Evolutionary conservation across 2,329 filamentous ascomycete genomes (phyloP), one percentile per base, ranked within the genome.

Genomic region (Dichotomopilus funicola): DNA sequence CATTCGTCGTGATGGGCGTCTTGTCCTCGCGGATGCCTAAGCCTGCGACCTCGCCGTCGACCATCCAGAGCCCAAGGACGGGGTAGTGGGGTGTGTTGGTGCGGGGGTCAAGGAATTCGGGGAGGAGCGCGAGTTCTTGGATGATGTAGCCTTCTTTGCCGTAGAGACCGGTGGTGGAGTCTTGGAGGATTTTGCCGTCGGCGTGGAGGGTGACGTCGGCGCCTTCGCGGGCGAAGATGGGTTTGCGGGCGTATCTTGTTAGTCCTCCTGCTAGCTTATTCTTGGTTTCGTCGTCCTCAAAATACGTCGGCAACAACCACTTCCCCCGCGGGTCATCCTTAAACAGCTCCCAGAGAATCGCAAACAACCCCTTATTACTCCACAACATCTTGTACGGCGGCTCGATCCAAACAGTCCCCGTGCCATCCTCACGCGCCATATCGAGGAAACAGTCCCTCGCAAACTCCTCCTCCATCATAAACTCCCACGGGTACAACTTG

Each of bases 371-470:
- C 36, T 49, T 49, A 19, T 49, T 49, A 19, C 47, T 49, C 47
- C 47, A 49, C 19, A 49, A 19, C 47, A 49, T 49, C 47, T 49
- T 49, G 47, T 49, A 49, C 47, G 47, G 47, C 47, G 47, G 35
- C 35, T 49, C 47, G 13, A 49, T 49, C 47, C 47, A 49, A 8
- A 49, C 47, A 13, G 47, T 49, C 8, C 47, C 47, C 4, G 35
- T 37, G 19, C 38, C 33, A 11, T 49, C 27, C 9, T 35, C 44
- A n/a, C 44, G 31, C 33, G 38, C 47, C 47, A 49, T 49, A 11
- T 49, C 47, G 35, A 12, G 27, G 36, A 49, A 49, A 37, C 47
- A 49, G 8, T 35, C 36, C 47, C 40, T 37, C 3, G 9, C 47
- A 12, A 49, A 49, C 47, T 49, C 40, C 8, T 49, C 35, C 36